Base-by-base conservation (phyloP, 2,329 filamentous ascomycete genomes). In the Cladosporium sp. region DNA sequence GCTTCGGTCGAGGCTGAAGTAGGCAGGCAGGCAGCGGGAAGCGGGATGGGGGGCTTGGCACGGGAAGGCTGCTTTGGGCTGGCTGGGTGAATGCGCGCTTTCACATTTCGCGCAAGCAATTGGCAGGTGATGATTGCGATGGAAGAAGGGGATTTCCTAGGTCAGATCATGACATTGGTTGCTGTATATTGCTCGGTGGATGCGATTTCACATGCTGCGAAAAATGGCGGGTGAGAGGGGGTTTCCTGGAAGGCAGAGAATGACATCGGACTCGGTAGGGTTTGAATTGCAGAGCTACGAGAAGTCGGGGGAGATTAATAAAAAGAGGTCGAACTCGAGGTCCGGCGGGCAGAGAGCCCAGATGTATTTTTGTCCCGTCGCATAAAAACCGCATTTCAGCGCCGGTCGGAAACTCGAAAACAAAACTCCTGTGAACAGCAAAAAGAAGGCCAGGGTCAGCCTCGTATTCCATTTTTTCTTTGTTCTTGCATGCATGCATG, bases 221-320 rank as follows among this genome's bases (percentile, higher is more conserved):
- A 27, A 27, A 27, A 27, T 27, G 22, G 5, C 9, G 22, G 22
- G 22, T 27, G 22, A 5, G 22, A 27, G 4, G 22, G 5, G 22
- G 22, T 5, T 27, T 27, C 22, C 22, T 27, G 22, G 9, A 27
- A 27, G 9, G 22, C 22, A 27, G 9, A 27, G 4, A 27, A 27
- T 27, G 22, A 27, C 22, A 27, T 41, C 45, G 45, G 45, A 48
- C 36, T 48, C 37, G 45, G 45, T 48, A 48, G 45, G n/a, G 37
- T 48, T 40, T 48, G 45, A 20, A 48, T 48, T 48, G 45, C 45
- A 48, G 45, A 48, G 45, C 37, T 48, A 48, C 45, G 45, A 36
- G 45, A 48, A 48, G 45, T 41, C 37, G 37, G 45, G 41, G 40
- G 41, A n/a, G n/a, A n/a, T n/a, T n/a, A n/a, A n/a, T n/a, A 48